Base-by-base conservation (phyloP, 768 basidiomycete species). In the Naematelia aurantialba region DNA sequence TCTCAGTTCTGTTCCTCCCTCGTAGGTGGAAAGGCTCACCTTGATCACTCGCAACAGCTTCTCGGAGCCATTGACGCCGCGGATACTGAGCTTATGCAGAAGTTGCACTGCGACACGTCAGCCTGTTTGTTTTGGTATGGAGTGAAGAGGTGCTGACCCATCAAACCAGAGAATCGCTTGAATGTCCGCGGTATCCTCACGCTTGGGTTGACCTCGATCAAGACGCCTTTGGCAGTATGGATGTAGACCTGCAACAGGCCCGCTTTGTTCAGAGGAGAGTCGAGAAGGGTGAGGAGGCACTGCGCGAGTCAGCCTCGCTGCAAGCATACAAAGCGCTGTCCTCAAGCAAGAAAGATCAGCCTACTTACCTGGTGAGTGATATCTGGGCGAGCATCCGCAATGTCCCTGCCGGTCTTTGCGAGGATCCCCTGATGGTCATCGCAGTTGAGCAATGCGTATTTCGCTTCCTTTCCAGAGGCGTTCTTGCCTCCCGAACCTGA, bases 401-500 rank as follows among this genome's bases (percentile, higher is more conserved):
- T 98, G 79, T 99, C 96, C 74, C 94, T 84, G 14, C 92, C 91
- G 0, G 91, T 96, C 79, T 96, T 98, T 3, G 96, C 94, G 62
- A 99, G 81, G 67, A 99, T 96, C 56, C 94, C 94, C 76, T 99
- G 96, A 79, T 97, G 96, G 67, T 98, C 96, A 75, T 98, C 96
- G 77, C 96, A 98, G 79, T 99, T 99, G 66, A 99, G 79, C 59
- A 99, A 80, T 8, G 92, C 92, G 78, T 97, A 98, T 79, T 97
- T 97, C 59, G 89, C 91, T 59, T 94, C 92, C 72, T 78, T 76
- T 27, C 81, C 81, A 51, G 65, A 68, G 70, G 80, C 84, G 76
- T 74, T 83, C 75, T 81, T 83, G 26, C 72, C 70, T 46, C 73
- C 71, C 25, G 83, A 83, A 24, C 83, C 82, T 46, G 84, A 81